These are phyloP conservation scores for Oryza nivara DNA, from an alignment of 176 grass and related monocot species.

Conservation along the genomic window DNA sequence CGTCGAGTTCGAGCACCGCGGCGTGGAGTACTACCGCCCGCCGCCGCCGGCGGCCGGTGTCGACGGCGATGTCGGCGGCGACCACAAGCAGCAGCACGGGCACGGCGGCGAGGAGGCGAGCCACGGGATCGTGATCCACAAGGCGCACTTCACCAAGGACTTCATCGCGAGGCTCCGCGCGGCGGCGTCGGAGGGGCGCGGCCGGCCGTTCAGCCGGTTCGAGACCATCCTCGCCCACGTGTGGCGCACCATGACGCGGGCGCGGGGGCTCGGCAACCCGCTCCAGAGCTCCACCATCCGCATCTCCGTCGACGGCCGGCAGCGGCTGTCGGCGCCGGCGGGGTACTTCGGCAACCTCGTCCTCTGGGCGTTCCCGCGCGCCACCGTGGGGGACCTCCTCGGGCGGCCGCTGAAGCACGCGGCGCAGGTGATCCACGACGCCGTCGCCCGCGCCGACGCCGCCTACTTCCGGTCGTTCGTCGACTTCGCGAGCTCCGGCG, in stretches of 20 bases:
- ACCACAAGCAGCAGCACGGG: neutral
- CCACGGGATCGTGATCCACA: conserved; percentile 51
- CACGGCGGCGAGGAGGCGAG: neutral
- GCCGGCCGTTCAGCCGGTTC: conserved; percentile 62
- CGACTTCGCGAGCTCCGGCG: conserved; percentile 58
- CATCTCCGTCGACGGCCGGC: conserved; percentile 64
- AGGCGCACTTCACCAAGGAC: conserved; percentile 69
- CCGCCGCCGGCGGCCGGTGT: neutral
- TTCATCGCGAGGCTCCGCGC: conserved; percentile 57
- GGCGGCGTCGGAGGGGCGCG: conserved; percentile 33
- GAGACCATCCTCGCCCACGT: conserved; percentile 64
- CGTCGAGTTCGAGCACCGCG: conserved; percentile 53
- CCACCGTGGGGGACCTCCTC: conserved; percentile 48
- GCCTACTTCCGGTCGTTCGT: conserved; percentile 69
- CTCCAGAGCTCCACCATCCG: conserved; percentile 41
- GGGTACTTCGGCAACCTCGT: conserved; percentile 71
- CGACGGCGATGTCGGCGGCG: no score
- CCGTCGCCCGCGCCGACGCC: conserved; percentile 46
- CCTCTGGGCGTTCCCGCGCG: conserved; percentile 65
- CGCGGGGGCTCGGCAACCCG: conserved; percentile 37
- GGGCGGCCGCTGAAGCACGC: conserved; percentile 49
- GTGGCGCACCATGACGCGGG: conserved; percentile 56
- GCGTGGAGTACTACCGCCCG: conserved; percentile 45
- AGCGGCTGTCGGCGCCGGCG: conserved; percentile 41
- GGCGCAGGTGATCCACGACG: conserved; percentile 57